Conservation (phyloP, 1,284 basidiomycete species). For the Microbotryum intermedium region DNA sequence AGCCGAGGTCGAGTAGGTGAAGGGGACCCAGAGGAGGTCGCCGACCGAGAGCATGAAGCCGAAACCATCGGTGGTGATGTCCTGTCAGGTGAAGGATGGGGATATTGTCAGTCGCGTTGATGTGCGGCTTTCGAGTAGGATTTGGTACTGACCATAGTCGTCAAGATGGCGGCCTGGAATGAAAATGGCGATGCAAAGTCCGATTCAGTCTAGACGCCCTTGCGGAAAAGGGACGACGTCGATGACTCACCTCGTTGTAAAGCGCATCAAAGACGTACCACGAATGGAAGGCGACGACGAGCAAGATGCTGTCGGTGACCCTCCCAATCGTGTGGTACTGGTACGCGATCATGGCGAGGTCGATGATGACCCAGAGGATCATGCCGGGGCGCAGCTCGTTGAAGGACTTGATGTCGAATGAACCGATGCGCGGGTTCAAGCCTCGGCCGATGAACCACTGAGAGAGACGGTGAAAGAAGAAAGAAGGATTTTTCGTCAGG, state of each 20-base stretch:
- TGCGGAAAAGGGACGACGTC: not conserved
- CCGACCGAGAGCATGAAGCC: constrained; percentile 97
- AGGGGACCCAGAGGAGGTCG: constrained; percentile 90
- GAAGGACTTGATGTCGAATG: constrained; percentile 94
- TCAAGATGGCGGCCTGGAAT: constrained; percentile 68
- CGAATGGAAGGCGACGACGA: constrained; percentile 76
- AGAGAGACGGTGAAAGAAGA: not conserved
- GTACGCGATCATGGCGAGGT: constrained; percentile 84
- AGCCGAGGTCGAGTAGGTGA: constrained; percentile 87
- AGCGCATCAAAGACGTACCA: constrained; percentile 81
- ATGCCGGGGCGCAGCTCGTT: constrained; percentile 89
- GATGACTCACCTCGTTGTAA: constrained; percentile 67
- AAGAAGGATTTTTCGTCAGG: not conserved
- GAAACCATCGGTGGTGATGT: constrained; percentile 95
- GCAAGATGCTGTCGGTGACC: constrained; percentile 84
- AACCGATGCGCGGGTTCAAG: constrained; percentile 77
- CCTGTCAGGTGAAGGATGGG: constrained; percentile 52
- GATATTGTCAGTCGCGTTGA: not conserved
- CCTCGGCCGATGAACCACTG: constrained; percentile 96
- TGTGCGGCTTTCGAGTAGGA: not conserved
- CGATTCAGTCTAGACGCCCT: not conserved
- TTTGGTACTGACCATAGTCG: constrained; percentile 45
- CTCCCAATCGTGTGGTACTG: constrained; percentile 67
- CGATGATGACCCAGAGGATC: constrained; percentile 86
- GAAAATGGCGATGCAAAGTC: too few species aligned